Evolutionary conservation across 208 protist species (phyloP), one percentile per base, ranked within the genome.

Genomic region (Herpetomonas tarakana): DNA sequence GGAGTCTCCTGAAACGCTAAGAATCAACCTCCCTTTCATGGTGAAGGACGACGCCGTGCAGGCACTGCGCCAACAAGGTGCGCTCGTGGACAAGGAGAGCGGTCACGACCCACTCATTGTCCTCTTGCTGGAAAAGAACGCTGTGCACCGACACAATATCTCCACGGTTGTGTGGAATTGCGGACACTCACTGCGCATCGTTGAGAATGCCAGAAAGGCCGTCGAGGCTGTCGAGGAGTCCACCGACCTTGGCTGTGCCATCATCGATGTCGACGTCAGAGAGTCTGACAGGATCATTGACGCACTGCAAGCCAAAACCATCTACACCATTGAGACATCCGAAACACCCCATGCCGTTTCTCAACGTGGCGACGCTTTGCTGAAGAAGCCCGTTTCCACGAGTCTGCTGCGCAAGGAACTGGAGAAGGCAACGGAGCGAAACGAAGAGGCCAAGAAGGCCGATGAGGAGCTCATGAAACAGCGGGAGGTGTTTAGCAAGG

Each of bases 61-160:
- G 47, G 69, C 63, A 11, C 49, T 74, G 28, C 62, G 57, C 2
- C 69, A 68, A 1, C 66, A 76, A 24, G 58, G 65, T 12, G 47
- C 65, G 30, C 35, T 65, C 35, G 52, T 54, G 12, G 59, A 70
- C 19, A 74, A 76, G 26, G 44, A 47, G 1, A 69, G 59, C n/a
- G 76, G 58, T 16, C 68, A 78, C 45, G 76, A 81, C 29, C 72
- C 82, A 9, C 65, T 89, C 19, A 74, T 77, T 26, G 73, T 86
- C 24, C 68, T 89, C 9, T 53, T 88, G 3, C 52, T 88, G 7
- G 78, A 89, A 55, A 85, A 89, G 45, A 89, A 83, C 61, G 74
- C 78, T 11, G 74, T 85, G 7, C 82, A 86, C 41, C 68, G 82
- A 2, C 75, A 83, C 74, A 83, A 89, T 51, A 83, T 86, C 51